phyloP scores from a whole-genome alignment of 202 grass and related monocot species.

The Carex sylvatica region DNA sequence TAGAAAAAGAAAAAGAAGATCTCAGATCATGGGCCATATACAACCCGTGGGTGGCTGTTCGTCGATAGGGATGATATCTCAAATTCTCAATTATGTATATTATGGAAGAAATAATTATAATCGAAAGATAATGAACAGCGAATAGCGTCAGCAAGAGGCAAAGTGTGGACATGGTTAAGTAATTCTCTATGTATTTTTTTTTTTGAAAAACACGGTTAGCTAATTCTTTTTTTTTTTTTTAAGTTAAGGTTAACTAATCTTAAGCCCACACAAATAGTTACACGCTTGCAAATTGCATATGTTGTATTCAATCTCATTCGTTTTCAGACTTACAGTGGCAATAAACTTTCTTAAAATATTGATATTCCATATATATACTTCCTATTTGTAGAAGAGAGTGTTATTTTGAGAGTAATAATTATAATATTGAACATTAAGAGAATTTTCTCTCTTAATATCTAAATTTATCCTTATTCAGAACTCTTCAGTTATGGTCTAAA shows the following conservation, averaged over 20 bases:
- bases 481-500: too few relatives aligned
- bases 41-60: neutral
- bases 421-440: too few relatives aligned
- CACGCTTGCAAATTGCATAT: neutral
- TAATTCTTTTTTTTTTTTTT: too few relatives aligned
- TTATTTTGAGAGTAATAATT: too few relatives aligned
- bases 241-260: too few relatives aligned
- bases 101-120: neutral
- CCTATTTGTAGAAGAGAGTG: neutral
- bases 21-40: constrained; percentile 26
- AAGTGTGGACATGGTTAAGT: neutral
- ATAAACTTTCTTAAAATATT: neutral
- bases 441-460: too few relatives aligned
- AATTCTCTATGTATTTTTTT: neutral
- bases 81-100: neutral
- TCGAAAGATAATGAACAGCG: neutral
- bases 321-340: neutral
- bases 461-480: too few relatives aligned
- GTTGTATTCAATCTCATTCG: neutral
- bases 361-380: neutral
- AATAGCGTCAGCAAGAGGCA: neutral
- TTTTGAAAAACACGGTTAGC: too few relatives aligned
- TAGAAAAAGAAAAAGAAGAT: constrained; percentile 34
- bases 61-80: neutral
- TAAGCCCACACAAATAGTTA: neutral